Base-by-base conservation (phyloP, 192 early-diverging fungal genomes). In the Podila verticillata region DNA sequence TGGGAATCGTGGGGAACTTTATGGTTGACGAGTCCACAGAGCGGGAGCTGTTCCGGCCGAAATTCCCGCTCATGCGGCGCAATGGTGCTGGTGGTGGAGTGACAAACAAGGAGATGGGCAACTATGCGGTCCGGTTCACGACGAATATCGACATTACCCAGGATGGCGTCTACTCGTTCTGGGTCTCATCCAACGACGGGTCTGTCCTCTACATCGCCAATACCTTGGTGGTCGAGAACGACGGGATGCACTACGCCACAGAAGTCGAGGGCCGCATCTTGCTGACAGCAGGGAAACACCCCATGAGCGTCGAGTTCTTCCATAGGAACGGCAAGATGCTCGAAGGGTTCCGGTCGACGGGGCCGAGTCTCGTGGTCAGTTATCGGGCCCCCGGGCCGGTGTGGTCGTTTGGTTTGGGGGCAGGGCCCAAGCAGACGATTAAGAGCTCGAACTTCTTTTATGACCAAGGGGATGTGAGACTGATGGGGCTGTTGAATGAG, bases 21-120 rank as follows among this genome's bases (percentile, higher is more conserved):
- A 80, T 80, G 77, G 72, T 80, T 28, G 77, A 80, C n/a, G 77
- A 80, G 0, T 68, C 77, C 0, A 80, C 77, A 1, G 77, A 80
- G 30, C 59, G 61, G 8, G 77, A 80, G 22, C 47, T 80, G 5
- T 80, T 80, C 24, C 48, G 77, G 36, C 68, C 68, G 22, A 51
- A 44, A 20, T 36, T 24, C 12, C 63, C 24, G 1, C 22, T 44
- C 10, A 17, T 48, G 10, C 30, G 7, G 13, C n/a, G 20, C 57
- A 59, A 59, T 20, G 17, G 32, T 4, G 51, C 30, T 26, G 31
- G 49, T 10, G 10, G 12, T 10, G 10, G 39, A 2, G 65, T 49
- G 20, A 28, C 48, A 1, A 57, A 34, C 61, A 72, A 68, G 36
- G 77, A 80, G 32, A 51, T 65, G 0, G 77, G 77, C 5, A 80